Conservation (phyloP, 73 alveolate species). For the Effrenium voratum region DNA sequence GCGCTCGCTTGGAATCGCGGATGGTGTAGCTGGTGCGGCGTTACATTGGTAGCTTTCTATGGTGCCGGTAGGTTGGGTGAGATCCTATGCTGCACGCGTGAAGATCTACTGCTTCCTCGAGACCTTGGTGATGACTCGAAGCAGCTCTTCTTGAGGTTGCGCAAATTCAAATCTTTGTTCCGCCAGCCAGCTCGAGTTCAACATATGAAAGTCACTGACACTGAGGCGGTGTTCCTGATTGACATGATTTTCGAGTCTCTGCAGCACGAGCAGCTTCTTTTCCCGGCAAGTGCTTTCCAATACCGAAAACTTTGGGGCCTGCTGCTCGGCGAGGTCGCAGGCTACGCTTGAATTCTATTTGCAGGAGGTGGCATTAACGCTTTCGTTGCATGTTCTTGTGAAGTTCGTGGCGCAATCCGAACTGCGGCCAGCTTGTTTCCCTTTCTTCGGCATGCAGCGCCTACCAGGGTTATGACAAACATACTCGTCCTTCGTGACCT, state of each 20-base stretch:
- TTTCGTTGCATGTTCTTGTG: too few species aligned
- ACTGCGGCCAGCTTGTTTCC: too few species aligned
- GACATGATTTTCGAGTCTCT: not conserved
- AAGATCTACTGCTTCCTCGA: not conserved
- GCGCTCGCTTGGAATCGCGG: not conserved
- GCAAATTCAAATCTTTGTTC: not conserved
- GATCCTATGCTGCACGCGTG: not conserved
- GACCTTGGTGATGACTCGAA: not conserved
- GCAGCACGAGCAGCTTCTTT: not conserved
- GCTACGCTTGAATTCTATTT: too few species aligned
- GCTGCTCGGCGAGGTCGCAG: too few species aligned
- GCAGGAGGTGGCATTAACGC: too few species aligned
- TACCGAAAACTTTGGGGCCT: conserved; percentile 22
- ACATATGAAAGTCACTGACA: not conserved
- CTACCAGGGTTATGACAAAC: too few species aligned
- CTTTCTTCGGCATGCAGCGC: too few species aligned
- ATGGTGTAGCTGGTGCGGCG: not conserved
- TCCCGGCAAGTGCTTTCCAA: not conserved
- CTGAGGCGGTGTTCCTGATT: not conserved
- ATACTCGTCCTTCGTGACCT: too few species aligned
- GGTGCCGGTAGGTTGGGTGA: conserved; percentile 27
- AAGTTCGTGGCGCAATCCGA: too few species aligned
- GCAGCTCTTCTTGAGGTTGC: not conserved
- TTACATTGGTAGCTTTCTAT: not conserved
- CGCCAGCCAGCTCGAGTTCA: conserved; percentile 1